These are phyloP conservation scores for Akanthomyces uredinophilus DNA, from an alignment of 2,329 filamentous ascomycete species.

Conservation along the genomic window DNA sequence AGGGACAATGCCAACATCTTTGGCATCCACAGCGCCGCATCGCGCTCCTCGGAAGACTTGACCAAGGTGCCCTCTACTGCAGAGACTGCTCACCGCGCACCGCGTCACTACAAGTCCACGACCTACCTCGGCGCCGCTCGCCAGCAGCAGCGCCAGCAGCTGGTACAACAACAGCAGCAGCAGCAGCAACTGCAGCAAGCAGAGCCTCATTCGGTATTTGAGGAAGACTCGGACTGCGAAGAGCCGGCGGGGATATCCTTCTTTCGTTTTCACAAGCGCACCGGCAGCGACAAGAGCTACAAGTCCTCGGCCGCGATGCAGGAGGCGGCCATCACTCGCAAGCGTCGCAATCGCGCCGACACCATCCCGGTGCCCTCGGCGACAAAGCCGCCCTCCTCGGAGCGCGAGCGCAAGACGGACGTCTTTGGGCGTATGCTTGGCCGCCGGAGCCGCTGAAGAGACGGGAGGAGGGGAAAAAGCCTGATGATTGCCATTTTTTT, in stretches of 20 bases:
- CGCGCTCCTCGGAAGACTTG: conserved; percentile 22
- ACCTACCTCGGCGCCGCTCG: conserved; percentile 21
- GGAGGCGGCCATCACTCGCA: neutral
- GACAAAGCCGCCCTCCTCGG: conserved; percentile 8
- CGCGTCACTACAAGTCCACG: conserved; percentile 26
- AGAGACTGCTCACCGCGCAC: conserved; percentile 7
- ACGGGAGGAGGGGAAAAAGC: neutral
- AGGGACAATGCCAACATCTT: conserved; percentile 10
- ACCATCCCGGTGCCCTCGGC: conserved; percentile 22
- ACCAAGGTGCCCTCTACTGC: conserved; percentile 15
- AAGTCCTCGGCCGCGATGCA: conserved; percentile 13
- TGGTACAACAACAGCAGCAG: conserved; percentile 17
- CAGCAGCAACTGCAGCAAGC: conserved; percentile 19
- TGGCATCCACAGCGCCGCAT: conserved; percentile 21
- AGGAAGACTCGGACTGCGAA: conserved; percentile 42
- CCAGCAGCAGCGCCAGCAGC: conserved; percentile 18
- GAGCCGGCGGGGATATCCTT: conserved; percentile 34
- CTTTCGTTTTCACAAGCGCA: conserved; percentile 39
- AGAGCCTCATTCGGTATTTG: conserved; percentile 39
- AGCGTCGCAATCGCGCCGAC: conserved; percentile 17
- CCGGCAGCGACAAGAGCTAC: conserved; percentile 28
- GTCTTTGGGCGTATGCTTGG: conserved; percentile 36
- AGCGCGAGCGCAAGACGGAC: conserved; percentile 28
- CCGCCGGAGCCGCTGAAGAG: conserved; percentile 25
- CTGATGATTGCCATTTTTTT: neutral